Base-by-base conservation (phyloP, 768 basidiomycete genomes). In the Hericium coralloides region DNA sequence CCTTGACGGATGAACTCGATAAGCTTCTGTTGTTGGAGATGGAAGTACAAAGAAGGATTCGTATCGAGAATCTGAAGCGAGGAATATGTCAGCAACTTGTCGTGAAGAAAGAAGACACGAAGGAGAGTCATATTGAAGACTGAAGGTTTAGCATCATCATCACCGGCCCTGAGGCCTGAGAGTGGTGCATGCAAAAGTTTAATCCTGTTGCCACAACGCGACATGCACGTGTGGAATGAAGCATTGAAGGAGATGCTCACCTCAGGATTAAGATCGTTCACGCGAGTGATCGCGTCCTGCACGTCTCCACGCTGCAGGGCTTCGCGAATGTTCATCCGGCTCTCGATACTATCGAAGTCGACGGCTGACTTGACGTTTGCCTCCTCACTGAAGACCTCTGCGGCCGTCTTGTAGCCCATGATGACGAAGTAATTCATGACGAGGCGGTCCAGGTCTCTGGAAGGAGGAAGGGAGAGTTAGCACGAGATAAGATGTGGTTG, bases 401-500 rank as follows among this genome's bases (percentile, higher is more conserved):
- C 97, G 0, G 97, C 93, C 12, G 89, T 85, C 69, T 94, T 93
- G 79, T 94, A 98, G 2, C 97, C 97, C 68, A 98, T 95, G 55
- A 97, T 92, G 59, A 97, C 90, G 60, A 98, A 87, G 72, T 98
- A 98, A 69, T 99, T 93, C 85, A 97, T 94, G 48, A 99, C 84
- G 22, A 98, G 81, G 3, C 87, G 82, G 70, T 98, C 95, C 57
- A 98, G 75, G 71, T 99, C 94, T 72, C 97, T 99, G 65, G 38
- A 53, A 55, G 7, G 31, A 58, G 58, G 58, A 26, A 43, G 55
- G 38, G n/a, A 47, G 50, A 12, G 59, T 64, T 58, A 59, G 58
- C 66, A 60, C 59, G 39, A 55, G 57, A 55, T 56, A 49, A 69
- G 59, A 20, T 63, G 61, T 65, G 56, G 68, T 51, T 52, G 47